Evolutionary conservation across 805 yeast species (phyloP).

Genomic region (Starmerella ratchasimensis): DNA sequence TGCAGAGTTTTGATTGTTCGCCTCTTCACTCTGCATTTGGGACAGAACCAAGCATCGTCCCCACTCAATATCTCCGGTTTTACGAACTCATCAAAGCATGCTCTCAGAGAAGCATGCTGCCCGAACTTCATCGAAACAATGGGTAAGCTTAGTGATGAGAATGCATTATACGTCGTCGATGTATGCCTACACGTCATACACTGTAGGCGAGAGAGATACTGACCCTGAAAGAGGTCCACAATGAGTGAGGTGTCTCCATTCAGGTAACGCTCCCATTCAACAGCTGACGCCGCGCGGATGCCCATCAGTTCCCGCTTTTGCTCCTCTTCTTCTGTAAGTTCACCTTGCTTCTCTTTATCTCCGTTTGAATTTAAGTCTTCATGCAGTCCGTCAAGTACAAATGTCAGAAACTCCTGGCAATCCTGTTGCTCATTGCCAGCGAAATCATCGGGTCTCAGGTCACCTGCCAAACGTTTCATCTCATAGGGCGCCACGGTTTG

Average conservation of each 20-base stretch:
- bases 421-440: slow-evolving; percentile 67
- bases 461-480: slow-evolving; percentile 56
- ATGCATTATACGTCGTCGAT: slow-evolving; percentile 77
- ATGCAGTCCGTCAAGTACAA: slow-evolving; percentile 60
- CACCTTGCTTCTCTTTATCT: slow-evolving; percentile 37
- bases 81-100: slow-evolving; percentile 67
- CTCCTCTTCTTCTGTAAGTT: slow-evolving; percentile 61
- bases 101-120: slow-evolving; percentile 32
- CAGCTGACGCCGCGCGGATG: slow-evolving; percentile 64
- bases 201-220: slow-evolving; percentile 60
- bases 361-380: slow-evolving; percentile 70
- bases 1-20: slow-evolving; percentile 54
- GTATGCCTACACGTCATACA: slow-evolving; percentile 63
- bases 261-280: slow-evolving; percentile 85
- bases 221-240: slow-evolving; percentile 80
- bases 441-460: slow-evolving; percentile 45
- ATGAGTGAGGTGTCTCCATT: slow-evolving; percentile 65
- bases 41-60: slow-evolving; percentile 76
- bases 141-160: slow-evolving; percentile 66
- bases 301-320: slow-evolving; percentile 56
- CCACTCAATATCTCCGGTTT: slow-evolving; percentile 60
- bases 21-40: slow-evolving; percentile 51
- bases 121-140: slow-evolving; percentile 28
- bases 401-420: slow-evolving; percentile 68
- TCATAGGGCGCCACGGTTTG: slow-evolving; percentile 39